Evolutionary conservation across 768 basidiomycete species (phyloP), one percentile per base, ranked within the genome.

Genomic region (Serendipita indica): DNA sequence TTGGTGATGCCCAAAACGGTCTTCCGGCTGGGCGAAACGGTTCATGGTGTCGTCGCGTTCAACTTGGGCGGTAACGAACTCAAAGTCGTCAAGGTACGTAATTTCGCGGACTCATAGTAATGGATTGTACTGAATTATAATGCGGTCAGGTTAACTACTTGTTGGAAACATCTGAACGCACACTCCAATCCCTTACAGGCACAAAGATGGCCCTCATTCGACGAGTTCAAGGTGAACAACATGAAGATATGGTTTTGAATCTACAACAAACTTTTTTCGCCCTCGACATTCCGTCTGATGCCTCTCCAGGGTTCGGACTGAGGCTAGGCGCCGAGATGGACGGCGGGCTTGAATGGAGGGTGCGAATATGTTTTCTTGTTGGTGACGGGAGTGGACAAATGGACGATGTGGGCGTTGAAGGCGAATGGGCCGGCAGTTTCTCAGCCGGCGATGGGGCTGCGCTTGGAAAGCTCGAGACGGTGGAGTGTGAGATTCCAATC

Each of bases 401-500:
- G 27, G 76, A 75, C 57, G 77, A 72, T 68, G 76, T 72, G 3
- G 79, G 77, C 0, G 71, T 70, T n/a, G 49, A 18, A 35, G 39
- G 33, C 32, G 57, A 54, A 54, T 18, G 58, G 57, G 20, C 45
- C 43, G 18, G 57, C 49, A 32, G 67, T 64, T 18, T 39, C 65
- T 13, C 63, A 64, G 33, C 66, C 65, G 22, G 30, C 43, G 58
- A 57, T 28, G 79, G 81, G 60, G 75, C 27, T 33, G 33, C 60
- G 58, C 45, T 14, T 33, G 12, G 62, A 39, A 73, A 69, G 65
- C 76, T 84, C 25, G 92, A 97, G 76, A 87, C 83, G 60, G 90
- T 98, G 16, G 94, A 96, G 69, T 96, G 92, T 65, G 88, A 92
- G 68, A 86, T 98, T 39, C 89, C 89, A 18, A 79, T 98, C 59